Base-by-base conservation (phyloP, 805 yeast genomes). In the Candida broadrunensis region DNA sequence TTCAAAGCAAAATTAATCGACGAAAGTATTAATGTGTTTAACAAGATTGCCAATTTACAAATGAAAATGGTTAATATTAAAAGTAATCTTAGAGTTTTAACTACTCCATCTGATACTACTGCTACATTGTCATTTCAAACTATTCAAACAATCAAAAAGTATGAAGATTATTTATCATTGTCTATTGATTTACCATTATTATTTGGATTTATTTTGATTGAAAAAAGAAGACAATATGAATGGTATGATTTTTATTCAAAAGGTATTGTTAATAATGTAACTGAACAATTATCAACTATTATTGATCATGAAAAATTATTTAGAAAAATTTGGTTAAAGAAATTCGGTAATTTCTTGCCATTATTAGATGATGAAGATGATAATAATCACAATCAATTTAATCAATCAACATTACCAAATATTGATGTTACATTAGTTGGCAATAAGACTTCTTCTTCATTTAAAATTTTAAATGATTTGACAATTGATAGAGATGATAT, bases 131-230 rank as follows among this genome's bases (percentile, higher is more conserved):
- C 54, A 2, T 54, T 39, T 38, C 48, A 58, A 21, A 52, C 53
- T 3, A 54, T 65, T 17, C 52, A 48, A 37, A 38, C 45, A 17
- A 59, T 67, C 21, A 67, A 64, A 36, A 43, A 42, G 8, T 49
- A 60, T 17, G 74, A 70, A 48, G 67, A 70, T 43, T 54, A 61
- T 40, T 54, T 69, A 4, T 63, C 73, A 2, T 49, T 68, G 31
- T 78, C 83, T 1, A 69, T 78, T 12, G 93, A 86, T 55, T 54
- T 86, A 20, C 95, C 95, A 0, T 55, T 85, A 11, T 60, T 85
- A 1, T 83, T 85, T 55, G 93, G 93, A 1, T 65, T 83, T n/a
- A 74, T 79, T 58, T 46, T 83, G 2, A 71, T 85, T 35, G 90
- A 85, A 47, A 70, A 65, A 34, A 63, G 83, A 37, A 67, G 88